These are phyloP conservation scores for Herpetomonas muscarum DNA, from an alignment of 208 protist genomes.

Conservation along the genomic window DNA sequence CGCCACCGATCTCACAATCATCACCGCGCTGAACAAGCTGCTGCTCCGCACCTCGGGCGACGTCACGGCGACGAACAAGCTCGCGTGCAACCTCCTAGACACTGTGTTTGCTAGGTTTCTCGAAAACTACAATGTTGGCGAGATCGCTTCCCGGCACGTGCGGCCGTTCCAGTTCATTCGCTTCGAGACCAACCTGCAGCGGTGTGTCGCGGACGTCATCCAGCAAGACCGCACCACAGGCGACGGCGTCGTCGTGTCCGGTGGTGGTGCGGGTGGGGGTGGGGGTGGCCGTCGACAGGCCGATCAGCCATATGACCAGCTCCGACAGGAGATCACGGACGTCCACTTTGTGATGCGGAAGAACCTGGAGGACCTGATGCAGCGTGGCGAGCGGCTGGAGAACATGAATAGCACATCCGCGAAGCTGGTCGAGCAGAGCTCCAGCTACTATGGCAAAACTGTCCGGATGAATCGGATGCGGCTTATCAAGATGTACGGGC, in stretches of 20 bases:
- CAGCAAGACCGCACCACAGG: slow-evolving; percentile 60
- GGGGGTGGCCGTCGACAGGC: slow-evolving; percentile 42
- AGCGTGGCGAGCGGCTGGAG: slow-evolving; percentile 83
- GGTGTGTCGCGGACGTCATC: slow-evolving; percentile 56
- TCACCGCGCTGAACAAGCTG: slow-evolving; percentile 87
- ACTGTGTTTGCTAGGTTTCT: slow-evolving; percentile 78
- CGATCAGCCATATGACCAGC: slow-evolving; percentile 69
- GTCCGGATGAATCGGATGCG: slow-evolving; percentile 89
- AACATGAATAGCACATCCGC: slow-evolving; percentile 87
- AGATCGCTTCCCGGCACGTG: slow-evolving; percentile 50
- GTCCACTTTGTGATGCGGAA: slow-evolving; percentile 90
- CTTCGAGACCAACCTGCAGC: slow-evolving; percentile 82
- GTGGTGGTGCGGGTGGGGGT: slow-evolving; percentile 17
- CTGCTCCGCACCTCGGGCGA: slow-evolving; percentile 79
- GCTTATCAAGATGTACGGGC: slow-evolving; percentile 78
- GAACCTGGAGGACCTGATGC: slow-evolving; percentile 89
- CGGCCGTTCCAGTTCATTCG: slow-evolving; percentile 87
- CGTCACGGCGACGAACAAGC: slow-evolving; percentile 61
- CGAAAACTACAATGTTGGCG: slow-evolving; percentile 39
- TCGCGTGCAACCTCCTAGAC: slow-evolving; percentile 83
- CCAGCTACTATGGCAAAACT: slow-evolving; percentile 82
- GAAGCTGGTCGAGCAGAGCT: slow-evolving; percentile 77
- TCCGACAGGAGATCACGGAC: slow-evolving; percentile 82
- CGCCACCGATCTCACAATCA: slow-evolving; percentile 78
- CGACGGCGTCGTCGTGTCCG: slow-evolving; percentile 35